phyloP scores from a whole-genome alignment of 1,284 basidiomycete genomes.

The Trichosporon asahii region DNA sequence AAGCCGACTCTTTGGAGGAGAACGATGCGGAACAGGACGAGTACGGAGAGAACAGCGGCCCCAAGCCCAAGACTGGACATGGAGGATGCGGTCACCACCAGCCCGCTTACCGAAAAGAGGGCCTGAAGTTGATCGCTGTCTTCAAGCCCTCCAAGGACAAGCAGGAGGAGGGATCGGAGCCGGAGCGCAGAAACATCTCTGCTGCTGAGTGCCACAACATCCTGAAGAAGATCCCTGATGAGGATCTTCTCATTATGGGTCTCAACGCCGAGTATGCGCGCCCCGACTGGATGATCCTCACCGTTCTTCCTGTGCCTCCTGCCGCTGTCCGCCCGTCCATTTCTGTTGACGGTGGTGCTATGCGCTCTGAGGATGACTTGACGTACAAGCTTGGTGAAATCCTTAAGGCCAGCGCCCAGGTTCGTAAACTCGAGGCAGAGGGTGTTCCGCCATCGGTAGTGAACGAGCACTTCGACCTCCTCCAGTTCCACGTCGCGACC shows the following conservation, averaged over 20 bases:
- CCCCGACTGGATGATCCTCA: conserved; percentile 99
- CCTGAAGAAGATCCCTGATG: conserved; percentile 87
- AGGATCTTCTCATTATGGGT: conserved; percentile 86
- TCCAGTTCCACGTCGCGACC: conserved; percentile 98
- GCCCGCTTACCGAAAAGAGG: conserved; percentile 89
- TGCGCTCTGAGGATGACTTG: conserved; percentile 96
- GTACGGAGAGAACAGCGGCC: conserved; percentile 47
- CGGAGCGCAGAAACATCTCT: conserved; percentile 83
- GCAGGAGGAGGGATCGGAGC: conserved; percentile 81
- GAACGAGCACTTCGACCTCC: conserved; percentile 90
- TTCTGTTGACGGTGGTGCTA: conserved; percentile 89
- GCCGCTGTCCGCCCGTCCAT: conserved; percentile 98
- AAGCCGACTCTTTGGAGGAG: conserved; percentile 63
- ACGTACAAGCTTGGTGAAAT: conserved; percentile 98
- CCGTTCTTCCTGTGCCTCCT: conserved; percentile 94
- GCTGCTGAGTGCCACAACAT: conserved; percentile 87
- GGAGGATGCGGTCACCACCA: conserved; percentile 94
- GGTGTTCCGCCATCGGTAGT: conserved; percentile 95
- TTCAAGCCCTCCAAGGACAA: conserved; percentile 87
- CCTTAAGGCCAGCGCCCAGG: conserved; percentile 89
- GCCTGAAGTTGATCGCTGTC: conserved; percentile 90
- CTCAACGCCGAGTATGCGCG: conserved; percentile 93
- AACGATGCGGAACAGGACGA: conserved; percentile 52
- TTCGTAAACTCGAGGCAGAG: conserved; percentile 90
- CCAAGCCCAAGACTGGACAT: conserved; percentile 59